Evolutionary conservation across 1,284 basidiomycete species (phyloP), one percentile per base, ranked within the genome.

Genomic region (Puccinia hordei): DNA sequence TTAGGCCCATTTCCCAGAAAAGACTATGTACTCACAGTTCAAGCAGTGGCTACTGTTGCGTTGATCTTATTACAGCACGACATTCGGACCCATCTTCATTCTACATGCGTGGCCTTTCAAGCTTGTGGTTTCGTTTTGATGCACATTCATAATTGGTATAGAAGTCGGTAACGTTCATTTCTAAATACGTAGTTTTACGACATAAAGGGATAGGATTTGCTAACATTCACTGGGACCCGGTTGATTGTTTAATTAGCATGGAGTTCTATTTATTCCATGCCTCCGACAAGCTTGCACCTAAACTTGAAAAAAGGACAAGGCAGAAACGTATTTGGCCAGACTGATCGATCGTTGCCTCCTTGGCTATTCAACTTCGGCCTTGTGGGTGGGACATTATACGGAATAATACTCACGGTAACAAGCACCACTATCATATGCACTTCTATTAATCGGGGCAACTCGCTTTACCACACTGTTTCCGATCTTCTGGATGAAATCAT

Each of bases 321-420:
- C 19, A 65, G n/a, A 41, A 17, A n/a, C 35, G 19, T 13, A 33
- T 61, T 30, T 27, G 8, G 17, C 30, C 57, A 61, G 35, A 41
- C 35, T 65, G 61, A 65, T 65, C 61, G 61, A 19, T 17, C 33
- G 2, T 41, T 38, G 2, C 61, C 61, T 38, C 61, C 61, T 65
- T 65, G 61, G 61, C 61, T 65, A 65, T 65, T 65, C 61, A 65
- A 65, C 35, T n/a, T 65, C 15, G 61, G 61, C 19, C 35, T 65
- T n/a, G 33, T 65, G 1, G 61, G 33, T 22, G 61, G 61, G 41
- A 41, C 61, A 41, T 6, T 65, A 65, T 65, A 65, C 35, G 61
- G 61, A 38, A 30, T 65, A 33, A 22, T 41, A 19, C 61, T 65
- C 38, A 41, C 61, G 19, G 15, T 33, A 2, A 2, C 35, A 22